phyloP scores from a whole-genome alignment of 2,329 filamentous ascomycete genomes.

The Fusarium paranaense region DNA sequence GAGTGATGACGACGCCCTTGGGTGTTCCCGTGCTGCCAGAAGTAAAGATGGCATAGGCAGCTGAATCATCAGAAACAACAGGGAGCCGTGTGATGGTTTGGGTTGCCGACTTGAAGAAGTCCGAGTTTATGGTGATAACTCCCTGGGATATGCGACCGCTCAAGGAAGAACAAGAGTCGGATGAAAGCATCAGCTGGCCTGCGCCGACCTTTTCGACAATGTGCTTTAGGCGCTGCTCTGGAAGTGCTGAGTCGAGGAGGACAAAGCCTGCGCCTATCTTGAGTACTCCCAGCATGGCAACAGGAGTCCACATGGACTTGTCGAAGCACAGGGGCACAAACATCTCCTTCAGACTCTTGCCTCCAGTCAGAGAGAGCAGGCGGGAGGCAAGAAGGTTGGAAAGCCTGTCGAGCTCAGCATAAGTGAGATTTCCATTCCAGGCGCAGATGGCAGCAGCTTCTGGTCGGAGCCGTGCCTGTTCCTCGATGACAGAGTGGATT shows the following conservation, averaged over 20 bases:
- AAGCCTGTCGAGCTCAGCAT: constrained; percentile 16
- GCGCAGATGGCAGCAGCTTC: constrained; percentile 32
- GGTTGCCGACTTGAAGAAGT: not conserved
- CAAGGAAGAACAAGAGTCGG: not conserved
- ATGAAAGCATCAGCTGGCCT: not conserved
- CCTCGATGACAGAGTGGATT: constrained; percentile 35
- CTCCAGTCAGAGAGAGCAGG: not conserved
- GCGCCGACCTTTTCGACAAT: not conserved
- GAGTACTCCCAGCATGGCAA: constrained; percentile 1
- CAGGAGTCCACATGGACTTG: constrained; percentile 25
- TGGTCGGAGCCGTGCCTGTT: constrained; percentile 7
- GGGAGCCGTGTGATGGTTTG: not conserved
- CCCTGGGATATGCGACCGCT: not conserved
- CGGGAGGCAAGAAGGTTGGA: constrained; percentile 4
- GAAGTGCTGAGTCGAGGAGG: constrained; percentile 3
- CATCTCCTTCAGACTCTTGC: not conserved
- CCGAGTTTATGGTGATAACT: not conserved
- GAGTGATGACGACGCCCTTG: constrained; percentile 37
- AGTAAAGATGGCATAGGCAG: constrained; percentile 37
- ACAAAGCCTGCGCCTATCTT: constrained; percentile 4
- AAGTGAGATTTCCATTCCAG: constrained; percentile 43
- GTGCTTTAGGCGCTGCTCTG: not conserved
- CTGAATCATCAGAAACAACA: not conserved
- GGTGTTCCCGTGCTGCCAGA: constrained; percentile 43
- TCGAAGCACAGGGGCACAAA: constrained; percentile 28